These are phyloP conservation scores for Mikania micrantha DNA, from an alignment of 129 eudicot species.

Conservation along the genomic window DNA sequence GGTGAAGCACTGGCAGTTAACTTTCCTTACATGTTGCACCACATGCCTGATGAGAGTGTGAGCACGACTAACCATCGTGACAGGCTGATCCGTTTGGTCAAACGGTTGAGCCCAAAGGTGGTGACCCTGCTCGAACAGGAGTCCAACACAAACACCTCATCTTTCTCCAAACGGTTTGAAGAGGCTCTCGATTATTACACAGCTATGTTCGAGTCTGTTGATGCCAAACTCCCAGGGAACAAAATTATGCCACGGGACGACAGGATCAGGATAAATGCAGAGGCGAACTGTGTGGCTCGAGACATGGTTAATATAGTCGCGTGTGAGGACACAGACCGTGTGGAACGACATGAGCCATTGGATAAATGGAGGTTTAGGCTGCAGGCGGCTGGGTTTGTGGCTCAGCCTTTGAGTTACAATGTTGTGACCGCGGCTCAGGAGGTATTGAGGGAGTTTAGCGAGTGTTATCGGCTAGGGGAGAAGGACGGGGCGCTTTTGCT, in stretches of 20 bases:
- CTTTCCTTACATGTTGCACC: conserved; percentile 56
- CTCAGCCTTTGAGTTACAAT: conserved; percentile 31
- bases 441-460: conserved; percentile 35
- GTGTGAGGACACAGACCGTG: conserved; percentile 47
- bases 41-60: conserved; percentile 66
- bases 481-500: conserved; percentile 40
- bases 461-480: conserved; percentile 23
- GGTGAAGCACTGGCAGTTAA: conserved; percentile 59
- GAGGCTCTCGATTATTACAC: conserved; percentile 55
- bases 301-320: conserved; percentile 56
- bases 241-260: conserved; percentile 31
- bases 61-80: conserved; percentile 50
- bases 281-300: conserved; percentile 54
- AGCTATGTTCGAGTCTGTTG: conserved; percentile 56
- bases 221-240: conserved; percentile 35
- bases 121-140: conserved; percentile 61
- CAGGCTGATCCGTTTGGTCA: conserved; percentile 43
- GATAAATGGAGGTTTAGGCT: conserved; percentile 54
- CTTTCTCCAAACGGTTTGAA: conserved; percentile 37
- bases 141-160: conserved; percentile 51
- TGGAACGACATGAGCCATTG: conserved; percentile 60
- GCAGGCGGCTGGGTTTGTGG: conserved; percentile 41
- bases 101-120: conserved; percentile 35
- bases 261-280: conserved; percentile 46
- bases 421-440: conserved; percentile 23